These are phyloP conservation scores for Xylaria sp. DNA, from an alignment of 2,329 filamentous ascomycete genomes.

Conservation along the genomic window DNA sequence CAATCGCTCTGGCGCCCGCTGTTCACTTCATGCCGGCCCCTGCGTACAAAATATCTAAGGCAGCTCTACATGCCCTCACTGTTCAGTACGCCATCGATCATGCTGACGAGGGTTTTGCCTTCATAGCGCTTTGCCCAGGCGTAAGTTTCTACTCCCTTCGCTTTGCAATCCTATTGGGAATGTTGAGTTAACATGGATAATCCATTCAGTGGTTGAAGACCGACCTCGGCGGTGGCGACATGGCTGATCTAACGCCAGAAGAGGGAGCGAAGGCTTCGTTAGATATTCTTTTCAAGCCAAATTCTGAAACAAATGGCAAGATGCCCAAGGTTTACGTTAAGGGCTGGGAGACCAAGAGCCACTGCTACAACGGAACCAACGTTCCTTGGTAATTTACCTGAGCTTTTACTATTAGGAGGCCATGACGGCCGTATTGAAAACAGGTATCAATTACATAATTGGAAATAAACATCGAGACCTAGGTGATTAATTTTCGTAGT, in stretches of 20 bases:
- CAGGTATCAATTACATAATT: no score
- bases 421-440: no score
- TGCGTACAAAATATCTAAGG: constrained; percentile 55
- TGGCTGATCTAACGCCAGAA: constrained; percentile 56
- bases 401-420: neutral
- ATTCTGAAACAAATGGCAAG: constrained; percentile 51
- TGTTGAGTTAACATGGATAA: no score
- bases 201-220: constrained; percentile 57
- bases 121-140: constrained; percentile 59
- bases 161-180: no score
- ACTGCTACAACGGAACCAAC: constrained; percentile 30
- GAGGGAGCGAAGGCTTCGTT: constrained; percentile 53
- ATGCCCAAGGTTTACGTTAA: constrained; percentile 39
- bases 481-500: no score
- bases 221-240: constrained; percentile 53
- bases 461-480: no score
- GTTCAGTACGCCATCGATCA: constrained; percentile 56
- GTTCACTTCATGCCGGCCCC: constrained; percentile 52
- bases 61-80: constrained; percentile 60
- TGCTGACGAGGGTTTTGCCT: constrained; percentile 56
- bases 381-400: constrained; percentile 22
- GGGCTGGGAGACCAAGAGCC: constrained; percentile 33
- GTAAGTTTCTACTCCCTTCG: constrained; percentile 48
- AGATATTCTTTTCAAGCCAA: constrained; percentile 52
- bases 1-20: constrained; percentile 38